Percentiles rank a stretch among this genome's conserved stretches.
phyloP scores from a whole-genome alignment of 2,329 filamentous ascomycete species.

The Colletotrichum chlorophyti region DNA sequence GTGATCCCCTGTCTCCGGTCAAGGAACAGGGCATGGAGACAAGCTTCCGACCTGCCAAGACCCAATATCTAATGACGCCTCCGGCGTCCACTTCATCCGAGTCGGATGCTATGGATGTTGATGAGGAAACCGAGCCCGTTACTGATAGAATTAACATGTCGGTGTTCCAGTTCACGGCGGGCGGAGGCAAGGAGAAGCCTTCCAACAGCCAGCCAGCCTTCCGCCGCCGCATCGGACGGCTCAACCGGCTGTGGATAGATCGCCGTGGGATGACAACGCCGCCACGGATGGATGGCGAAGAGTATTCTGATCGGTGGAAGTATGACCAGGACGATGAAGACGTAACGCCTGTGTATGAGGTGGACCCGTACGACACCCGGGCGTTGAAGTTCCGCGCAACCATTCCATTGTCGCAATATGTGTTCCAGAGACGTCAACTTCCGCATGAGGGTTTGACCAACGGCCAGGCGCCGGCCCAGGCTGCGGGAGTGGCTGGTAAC shows the following conservation, averaged over 20 bases:
- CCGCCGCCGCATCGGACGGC: slow-evolving; percentile 82
- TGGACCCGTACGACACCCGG: slow-evolving; percentile 73
- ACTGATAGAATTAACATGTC: slow-evolving; percentile 40
- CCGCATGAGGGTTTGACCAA: slow-evolving; percentile 33
- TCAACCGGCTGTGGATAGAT: slow-evolving; percentile 88
- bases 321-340: slow-evolving; percentile 89
- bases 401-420: slow-evolving; percentile 56
- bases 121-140: slow-evolving; percentile 47
- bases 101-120: slow-evolving; percentile 58
- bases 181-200: slow-evolving; percentile 46
- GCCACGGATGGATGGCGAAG: slow-evolving; percentile 50
- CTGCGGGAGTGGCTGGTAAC: slow-evolving; percentile 18
- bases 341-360: slow-evolving; percentile 74
- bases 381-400: slow-evolving; percentile 68
- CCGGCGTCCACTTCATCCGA: slow-evolving; percentile 63
- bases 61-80: slow-evolving; percentile 73
- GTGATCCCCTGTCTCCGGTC: slow-evolving; percentile 82
- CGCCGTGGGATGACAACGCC: slow-evolving; percentile 71
- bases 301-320: slow-evolving; percentile 76
- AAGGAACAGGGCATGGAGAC: slow-evolving; percentile 67
- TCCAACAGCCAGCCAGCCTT: slow-evolving; percentile 67
- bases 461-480: slow-evolving; percentile 19
- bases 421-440: slow-evolving; percentile 46
- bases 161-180: slow-evolving; percentile 55
- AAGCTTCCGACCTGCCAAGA: slow-evolving; percentile 75